These are phyloP conservation scores for Fusarium marasasianum DNA, from an alignment of 2,329 filamentous ascomycete species.

Conservation along the genomic window DNA sequence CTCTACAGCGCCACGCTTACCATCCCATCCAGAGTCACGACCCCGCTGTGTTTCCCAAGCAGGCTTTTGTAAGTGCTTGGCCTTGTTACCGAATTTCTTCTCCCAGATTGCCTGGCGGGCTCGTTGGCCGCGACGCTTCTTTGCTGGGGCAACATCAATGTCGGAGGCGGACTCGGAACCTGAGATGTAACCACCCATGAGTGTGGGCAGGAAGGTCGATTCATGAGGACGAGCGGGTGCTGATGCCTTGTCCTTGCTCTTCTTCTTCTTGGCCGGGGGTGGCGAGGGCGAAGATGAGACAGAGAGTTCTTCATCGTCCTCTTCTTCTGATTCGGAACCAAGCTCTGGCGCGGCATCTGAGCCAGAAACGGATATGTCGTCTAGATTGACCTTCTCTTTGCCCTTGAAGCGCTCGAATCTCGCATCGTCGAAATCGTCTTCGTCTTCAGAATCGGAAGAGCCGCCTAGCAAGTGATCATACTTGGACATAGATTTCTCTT, in stretches of 20 bases:
- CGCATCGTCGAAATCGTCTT: conserved; percentile 51
- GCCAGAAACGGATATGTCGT: conserved; percentile 53
- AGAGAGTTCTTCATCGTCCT: conserved; percentile 27
- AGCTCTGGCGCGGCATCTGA: conserved; percentile 46
- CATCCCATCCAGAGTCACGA: conserved; percentile 66
- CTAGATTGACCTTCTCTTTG: conserved; percentile 50
- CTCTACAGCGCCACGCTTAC: conserved; percentile 63
- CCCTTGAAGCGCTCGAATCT: conserved; percentile 45
- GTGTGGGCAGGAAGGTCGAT: conserved; percentile 76
- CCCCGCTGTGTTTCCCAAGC: conserved; percentile 43
- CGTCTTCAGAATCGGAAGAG: conserved; percentile 53
- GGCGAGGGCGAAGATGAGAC: conserved; percentile 48
- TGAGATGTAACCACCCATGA: conserved; percentile 83
- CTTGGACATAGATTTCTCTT: conserved; percentile 51
- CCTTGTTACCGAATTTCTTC: conserved; percentile 78
- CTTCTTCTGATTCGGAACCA: conserved; percentile 39
- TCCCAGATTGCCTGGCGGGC: conserved; percentile 83
- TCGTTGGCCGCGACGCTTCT: conserved; percentile 82
- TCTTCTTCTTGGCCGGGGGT: conserved; percentile 49
- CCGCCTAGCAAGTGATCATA: conserved; percentile 58
- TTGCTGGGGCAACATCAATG: conserved; percentile 67
- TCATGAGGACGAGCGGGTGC: conserved; percentile 37
- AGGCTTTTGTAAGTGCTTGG: conserved; percentile 69
- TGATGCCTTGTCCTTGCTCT: conserved; percentile 37
- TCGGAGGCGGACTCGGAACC: conserved; percentile 77